Evolutionary conservation across 345 rosid species (phyloP).

Genomic region (Linum usitatissimum): DNA sequence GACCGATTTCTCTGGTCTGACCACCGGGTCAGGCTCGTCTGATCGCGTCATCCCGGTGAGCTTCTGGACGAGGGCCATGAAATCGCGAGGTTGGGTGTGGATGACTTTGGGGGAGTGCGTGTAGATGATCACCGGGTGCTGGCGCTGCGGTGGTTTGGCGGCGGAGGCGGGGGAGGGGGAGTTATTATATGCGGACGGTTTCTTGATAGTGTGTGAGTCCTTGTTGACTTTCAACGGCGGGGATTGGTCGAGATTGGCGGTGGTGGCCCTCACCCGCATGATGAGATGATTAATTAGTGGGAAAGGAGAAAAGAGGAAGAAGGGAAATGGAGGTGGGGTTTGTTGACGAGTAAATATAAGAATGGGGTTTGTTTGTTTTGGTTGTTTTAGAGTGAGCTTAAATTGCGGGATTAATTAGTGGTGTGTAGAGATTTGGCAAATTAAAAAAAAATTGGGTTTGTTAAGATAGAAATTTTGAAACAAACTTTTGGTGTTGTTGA

Average conservation of each 20-base stretch:
- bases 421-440: neutral
- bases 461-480: neutral
- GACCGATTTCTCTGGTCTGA: neutral
- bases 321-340: no score
- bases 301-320: no score
- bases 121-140: conserved; percentile 88
- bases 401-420: neutral
- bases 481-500: neutral
- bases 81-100: conserved; percentile 75
- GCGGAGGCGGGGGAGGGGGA: conserved; percentile 22
- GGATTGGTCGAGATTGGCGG: conserved; percentile 4
- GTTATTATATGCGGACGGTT: conserved; percentile 12
- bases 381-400: neutral
- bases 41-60: conserved; percentile 68
- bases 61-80: conserved; percentile 86
- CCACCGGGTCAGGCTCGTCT: conserved; percentile 18
- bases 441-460: neutral
- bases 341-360: no score
- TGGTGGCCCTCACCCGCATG: no score
- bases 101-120: conserved; percentile 86
- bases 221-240: conserved; percentile 33
- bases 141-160: conserved; percentile 32
- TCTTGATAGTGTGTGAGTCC: conserved; percentile 47
- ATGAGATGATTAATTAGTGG: no score
- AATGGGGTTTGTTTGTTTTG: neutral